phyloP scores from a whole-genome alignment of 257 asterid species.

The Solanum etuberosum region DNA sequence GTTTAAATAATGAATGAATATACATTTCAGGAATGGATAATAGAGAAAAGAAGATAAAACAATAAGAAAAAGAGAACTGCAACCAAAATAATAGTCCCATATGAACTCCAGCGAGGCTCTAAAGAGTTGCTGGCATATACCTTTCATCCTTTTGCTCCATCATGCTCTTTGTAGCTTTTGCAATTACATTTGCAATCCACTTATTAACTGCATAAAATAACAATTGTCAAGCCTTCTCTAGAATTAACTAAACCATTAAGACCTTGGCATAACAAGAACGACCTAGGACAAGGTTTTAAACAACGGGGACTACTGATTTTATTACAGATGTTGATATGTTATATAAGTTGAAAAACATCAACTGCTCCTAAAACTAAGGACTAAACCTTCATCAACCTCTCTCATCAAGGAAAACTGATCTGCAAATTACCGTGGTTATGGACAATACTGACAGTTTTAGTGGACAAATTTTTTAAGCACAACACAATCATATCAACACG shows the following conservation, averaged over 20 bases:
- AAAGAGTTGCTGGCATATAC: slow-evolving; percentile 12
- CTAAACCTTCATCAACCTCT: neutral
- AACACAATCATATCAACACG: neutral
- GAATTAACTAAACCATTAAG: neutral
- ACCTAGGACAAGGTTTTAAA: neutral
- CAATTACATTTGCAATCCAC: slow-evolving; percentile 94
- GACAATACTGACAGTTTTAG: neutral
- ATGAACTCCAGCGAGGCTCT: neutral
- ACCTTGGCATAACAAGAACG: neutral
- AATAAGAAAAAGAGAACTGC: neutral
- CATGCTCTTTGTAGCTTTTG: slow-evolving; percentile 76
- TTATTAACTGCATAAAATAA: slow-evolving; percentile 52
- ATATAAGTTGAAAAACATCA: neutral
- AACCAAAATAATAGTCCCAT: neutral
- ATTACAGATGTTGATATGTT: neutral
- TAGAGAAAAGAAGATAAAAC: neutral
- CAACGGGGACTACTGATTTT: neutral
- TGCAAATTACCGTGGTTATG: neutral
- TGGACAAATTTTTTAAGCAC: neutral
- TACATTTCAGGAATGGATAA: neutral
- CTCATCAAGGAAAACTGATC: neutral
- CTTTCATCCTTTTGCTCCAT: slow-evolving; percentile 99
- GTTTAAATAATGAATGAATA: neutral
- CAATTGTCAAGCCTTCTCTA: neutral
- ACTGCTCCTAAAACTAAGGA: neutral